phyloP scores from a whole-genome alignment of 2,329 filamentous ascomycete genomes.

The Aspergillus sp. region DNA sequence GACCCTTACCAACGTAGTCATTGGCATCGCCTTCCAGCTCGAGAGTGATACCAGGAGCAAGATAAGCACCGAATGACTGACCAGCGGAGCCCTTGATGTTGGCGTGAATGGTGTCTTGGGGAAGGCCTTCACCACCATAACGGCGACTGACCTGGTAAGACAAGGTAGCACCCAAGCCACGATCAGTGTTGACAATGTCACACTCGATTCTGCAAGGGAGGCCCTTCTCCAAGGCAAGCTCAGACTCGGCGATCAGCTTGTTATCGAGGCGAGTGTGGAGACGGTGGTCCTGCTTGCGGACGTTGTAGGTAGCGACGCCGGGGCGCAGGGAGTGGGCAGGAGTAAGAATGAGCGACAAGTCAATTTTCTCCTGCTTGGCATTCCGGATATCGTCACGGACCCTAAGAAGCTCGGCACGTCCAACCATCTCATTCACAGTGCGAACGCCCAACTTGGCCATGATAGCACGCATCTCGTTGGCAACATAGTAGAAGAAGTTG shows the following conservation, averaged over 20 bases:
- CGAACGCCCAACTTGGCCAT: conserved; percentile 96
- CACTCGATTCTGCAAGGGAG: conserved; percentile 91
- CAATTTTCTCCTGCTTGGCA: conserved; percentile 88
- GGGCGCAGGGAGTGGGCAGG: conserved; percentile 94
- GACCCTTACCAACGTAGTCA: conserved; percentile 94
- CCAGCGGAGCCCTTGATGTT: conserved; percentile 96
- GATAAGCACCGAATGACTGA: conserved; percentile 93
- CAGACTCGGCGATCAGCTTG: conserved; percentile 93
- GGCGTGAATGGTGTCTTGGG: conserved; percentile 90
- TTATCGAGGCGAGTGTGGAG: conserved; percentile 93
- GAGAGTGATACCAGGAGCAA: conserved; percentile 88
- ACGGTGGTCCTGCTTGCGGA: conserved; percentile 94
- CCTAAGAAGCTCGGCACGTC: conserved; percentile 81
- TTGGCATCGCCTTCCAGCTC: conserved; percentile 96
- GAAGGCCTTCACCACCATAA: conserved; percentile 85
- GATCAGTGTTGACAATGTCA: conserved; percentile 94
- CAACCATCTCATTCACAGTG: conserved; percentile 97
- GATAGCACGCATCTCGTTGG: conserved; percentile 93
- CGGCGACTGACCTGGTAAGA: conserved; percentile 95
- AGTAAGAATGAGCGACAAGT: conserved; percentile 87
- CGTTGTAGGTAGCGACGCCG: conserved; percentile 94
- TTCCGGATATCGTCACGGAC: conserved; percentile 86
- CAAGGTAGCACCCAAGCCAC: conserved; percentile 86
- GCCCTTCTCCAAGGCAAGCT: conserved; percentile 91
- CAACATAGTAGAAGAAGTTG: conserved; percentile 98